Evolutionary conservation across 768 basidiomycete genomes (phyloP).

Genomic region (Cubamyces sp.): DNA sequence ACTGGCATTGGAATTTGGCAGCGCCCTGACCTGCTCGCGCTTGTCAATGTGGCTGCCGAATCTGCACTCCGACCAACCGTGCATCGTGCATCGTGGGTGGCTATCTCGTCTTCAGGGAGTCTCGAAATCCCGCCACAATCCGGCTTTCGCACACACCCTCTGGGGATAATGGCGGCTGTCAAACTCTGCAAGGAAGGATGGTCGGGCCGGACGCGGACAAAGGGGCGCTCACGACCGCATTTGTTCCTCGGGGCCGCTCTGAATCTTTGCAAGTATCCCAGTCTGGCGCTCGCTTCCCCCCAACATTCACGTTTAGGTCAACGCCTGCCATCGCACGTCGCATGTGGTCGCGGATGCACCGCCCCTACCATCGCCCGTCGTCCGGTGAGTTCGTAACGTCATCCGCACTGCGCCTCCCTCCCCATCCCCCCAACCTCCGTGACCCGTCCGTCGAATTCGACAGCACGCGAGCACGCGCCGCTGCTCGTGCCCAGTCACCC

Average conservation of each 20-base stretch:
- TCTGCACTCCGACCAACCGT: no score
- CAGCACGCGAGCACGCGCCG: no score
- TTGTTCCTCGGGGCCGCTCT: conserved; percentile 10
- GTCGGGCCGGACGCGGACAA: conserved; percentile 12
- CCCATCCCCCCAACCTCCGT: no score
- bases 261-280: not conserved
- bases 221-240: not conserved
- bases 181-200: not conserved
- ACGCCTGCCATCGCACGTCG: not conserved
- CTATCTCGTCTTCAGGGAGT: conserved; percentile 4
- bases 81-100: conserved; percentile 10
- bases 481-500: conserved; percentile 9
- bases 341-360: conserved; percentile 10
- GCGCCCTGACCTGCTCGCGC: conserved; percentile 9
- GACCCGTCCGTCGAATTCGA: no score
- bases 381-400: conserved; percentile 11
- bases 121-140: not conserved
- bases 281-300: no score
- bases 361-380: conserved; percentile 1
- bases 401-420: not conserved
- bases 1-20: not conserved
- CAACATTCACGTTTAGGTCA: no score
- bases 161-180: conserved; percentile 1
- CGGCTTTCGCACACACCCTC: not conserved
- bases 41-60: not conserved